phyloP scores from a whole-genome alignment of 2,329 filamentous ascomycete species.

The Colletotrichum sp. region DNA sequence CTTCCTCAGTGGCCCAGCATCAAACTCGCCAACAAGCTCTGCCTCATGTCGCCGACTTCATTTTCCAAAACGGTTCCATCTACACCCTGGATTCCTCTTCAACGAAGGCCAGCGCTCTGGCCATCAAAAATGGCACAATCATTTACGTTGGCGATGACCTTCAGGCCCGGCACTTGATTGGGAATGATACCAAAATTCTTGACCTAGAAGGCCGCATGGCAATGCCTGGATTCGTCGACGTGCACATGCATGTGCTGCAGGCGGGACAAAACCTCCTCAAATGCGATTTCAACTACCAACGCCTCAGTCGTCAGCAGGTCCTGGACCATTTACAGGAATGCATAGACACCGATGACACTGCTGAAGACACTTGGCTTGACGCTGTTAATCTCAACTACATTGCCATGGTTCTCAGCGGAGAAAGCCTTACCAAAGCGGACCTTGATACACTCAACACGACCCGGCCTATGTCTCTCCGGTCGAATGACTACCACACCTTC shows the following conservation, averaged over 20 bases:
- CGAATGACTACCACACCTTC: conserved; percentile 1
- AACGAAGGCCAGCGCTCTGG: conserved; percentile 21
- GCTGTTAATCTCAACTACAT: conserved; percentile 24
- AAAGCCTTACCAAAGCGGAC: conserved; percentile 1
- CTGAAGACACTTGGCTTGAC: conserved; percentile 27
- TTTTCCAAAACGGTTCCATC: conserved; percentile 30
- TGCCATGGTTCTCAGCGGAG: neutral
- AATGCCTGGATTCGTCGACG: conserved; percentile 31
- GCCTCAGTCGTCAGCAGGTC: conserved; percentile 21
- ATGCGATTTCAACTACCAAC: conserved; percentile 31
- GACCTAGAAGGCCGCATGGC: conserved; percentile 31
- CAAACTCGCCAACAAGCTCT: neutral
- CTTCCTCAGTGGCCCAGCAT: neutral
- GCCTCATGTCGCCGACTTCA: conserved; percentile 20
- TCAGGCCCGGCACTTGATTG: conserved; percentile 23
- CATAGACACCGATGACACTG: neutral
- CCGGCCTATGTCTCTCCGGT: neutral
- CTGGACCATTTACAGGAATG: conserved; percentile 16
- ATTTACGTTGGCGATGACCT: conserved; percentile 25
- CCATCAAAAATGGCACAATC: conserved; percentile 25
- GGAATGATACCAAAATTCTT: conserved; percentile 27
- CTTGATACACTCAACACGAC: neutral
- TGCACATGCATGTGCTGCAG: conserved; percentile 29
- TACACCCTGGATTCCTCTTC: conserved; percentile 26
- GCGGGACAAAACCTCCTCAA: conserved; percentile 29